Conservation (phyloP, 2,329 filamentous ascomycete genomes). For the Pezicula carpinea region DNA sequence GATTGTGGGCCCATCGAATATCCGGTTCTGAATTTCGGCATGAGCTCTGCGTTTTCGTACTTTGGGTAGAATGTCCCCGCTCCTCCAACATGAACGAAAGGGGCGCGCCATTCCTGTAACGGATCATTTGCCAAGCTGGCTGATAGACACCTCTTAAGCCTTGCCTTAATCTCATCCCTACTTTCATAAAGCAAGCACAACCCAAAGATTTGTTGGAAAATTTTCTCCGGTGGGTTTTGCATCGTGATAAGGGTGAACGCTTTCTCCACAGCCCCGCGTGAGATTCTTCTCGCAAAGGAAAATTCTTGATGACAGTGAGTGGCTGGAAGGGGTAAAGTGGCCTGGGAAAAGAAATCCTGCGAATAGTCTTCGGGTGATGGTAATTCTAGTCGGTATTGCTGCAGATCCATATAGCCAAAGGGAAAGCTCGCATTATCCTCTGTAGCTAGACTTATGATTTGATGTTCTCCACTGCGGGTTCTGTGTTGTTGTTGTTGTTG, state of each 20-base stretch:
- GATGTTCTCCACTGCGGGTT: constrained; percentile 30
- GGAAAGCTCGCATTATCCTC: constrained; percentile 50
- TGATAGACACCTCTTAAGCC: constrained; percentile 28
- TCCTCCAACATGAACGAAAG: constrained; percentile 63
- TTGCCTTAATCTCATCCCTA: constrained; percentile 40
- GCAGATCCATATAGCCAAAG: constrained; percentile 30
- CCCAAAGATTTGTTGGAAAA: constrained; percentile 57
- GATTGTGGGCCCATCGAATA: constrained; percentile 47
- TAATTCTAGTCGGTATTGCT: constrained; percentile 23
- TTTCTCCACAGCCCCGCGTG: constrained; percentile 59
- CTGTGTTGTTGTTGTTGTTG: constrained; percentile 7
- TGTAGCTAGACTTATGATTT: constrained; percentile 47
- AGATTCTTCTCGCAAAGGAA: constrained; percentile 66
- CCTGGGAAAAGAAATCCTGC: constrained; percentile 23
- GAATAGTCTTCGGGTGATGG: constrained; percentile 24
- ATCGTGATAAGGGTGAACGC: constrained; percentile 54
- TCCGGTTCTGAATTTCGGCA: constrained; percentile 28
- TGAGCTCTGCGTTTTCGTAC: constrained; percentile 14
- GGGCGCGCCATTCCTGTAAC: constrained; percentile 53
- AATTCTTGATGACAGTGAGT: constrained; percentile 60
- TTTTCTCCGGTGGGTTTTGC: constrained; percentile 37
- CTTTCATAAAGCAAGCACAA: constrained; percentile 62
- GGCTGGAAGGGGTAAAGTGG: constrained; percentile 37
- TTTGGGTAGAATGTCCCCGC: constrained; percentile 59
- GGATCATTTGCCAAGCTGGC: constrained; percentile 30